These are phyloP conservation scores for Niebla homalea DNA, from an alignment of 495 filamentous ascomycete genomes.

Conservation along the genomic window DNA sequence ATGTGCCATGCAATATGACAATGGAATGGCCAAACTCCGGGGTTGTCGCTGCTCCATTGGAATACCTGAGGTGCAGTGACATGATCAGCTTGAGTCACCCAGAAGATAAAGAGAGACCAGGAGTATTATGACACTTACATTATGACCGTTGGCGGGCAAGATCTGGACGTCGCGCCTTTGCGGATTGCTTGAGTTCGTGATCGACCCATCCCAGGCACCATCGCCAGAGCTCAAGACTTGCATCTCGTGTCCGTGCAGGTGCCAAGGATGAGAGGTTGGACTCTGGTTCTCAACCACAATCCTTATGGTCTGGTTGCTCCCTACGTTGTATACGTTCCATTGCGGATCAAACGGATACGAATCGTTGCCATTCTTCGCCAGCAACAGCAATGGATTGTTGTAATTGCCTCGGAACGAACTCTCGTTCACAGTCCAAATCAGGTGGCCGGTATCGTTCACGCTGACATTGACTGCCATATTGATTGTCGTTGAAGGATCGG, in stretches of 20 bases:
- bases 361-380: constrained; percentile 20
- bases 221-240: constrained; percentile 3
- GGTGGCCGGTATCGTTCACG: constrained; percentile 17
- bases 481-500: constrained; percentile 16
- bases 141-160: constrained; percentile 34
- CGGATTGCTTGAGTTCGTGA: constrained; percentile 23
- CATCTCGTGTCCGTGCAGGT: constrained; percentile 12
- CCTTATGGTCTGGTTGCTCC: constrained; percentile 3
- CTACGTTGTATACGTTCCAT: constrained; percentile 12
- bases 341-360: constrained; percentile 12
- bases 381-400: constrained; percentile 24
- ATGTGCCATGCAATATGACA: constrained; percentile 22
- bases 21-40: constrained; percentile 14
- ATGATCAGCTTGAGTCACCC: constrained; percentile 2
- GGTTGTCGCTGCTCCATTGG: constrained; percentile 9
- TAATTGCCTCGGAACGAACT: constrained; percentile 21
- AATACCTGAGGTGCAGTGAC: not conserved
- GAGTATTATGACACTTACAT: constrained; percentile 11
- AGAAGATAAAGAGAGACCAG: not conserved
- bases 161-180: constrained; percentile 46
- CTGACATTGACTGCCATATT: constrained; percentile 16
- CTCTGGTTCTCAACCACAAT: constrained; percentile 6
- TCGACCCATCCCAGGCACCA: constrained; percentile 4
- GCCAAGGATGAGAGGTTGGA: constrained; percentile 8
- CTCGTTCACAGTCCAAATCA: constrained; percentile 22